Evolutionary conservation across 2,329 filamentous ascomycete species (phyloP).

Genomic region (Colletotrichum orchidophilum): DNA sequence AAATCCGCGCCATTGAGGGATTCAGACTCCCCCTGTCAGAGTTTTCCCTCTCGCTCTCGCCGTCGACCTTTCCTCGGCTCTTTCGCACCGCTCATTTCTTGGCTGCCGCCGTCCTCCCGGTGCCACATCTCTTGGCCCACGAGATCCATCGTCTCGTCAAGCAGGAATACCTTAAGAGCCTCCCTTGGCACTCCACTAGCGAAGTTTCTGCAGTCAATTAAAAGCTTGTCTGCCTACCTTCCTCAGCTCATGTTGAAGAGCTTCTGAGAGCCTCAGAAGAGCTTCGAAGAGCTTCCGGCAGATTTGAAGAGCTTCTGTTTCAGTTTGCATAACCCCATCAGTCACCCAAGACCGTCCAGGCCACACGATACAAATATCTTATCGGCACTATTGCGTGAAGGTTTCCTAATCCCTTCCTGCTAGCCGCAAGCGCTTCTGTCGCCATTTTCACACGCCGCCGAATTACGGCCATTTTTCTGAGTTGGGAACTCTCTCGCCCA

Average conservation of each 20-base stretch:
- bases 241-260: not conserved
- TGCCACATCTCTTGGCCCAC: conserved; percentile 33
- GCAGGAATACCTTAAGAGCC: conserved; percentile 22
- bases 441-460: conserved; percentile 11
- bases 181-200: conserved; percentile 32
- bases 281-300: not conserved
- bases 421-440: conserved; percentile 9
- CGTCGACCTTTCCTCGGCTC: conserved; percentile 26
- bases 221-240: conserved; percentile 14
- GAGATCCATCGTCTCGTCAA: conserved; percentile 31
- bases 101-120: conserved; percentile 29
- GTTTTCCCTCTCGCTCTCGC: conserved; percentile 5
- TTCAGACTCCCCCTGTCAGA: conserved; percentile 21
- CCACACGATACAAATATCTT: not conserved
- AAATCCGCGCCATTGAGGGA: conserved; percentile 13
- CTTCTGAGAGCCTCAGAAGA: conserved; percentile 8
- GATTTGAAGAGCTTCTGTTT: conserved; percentile 20
- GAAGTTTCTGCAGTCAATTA: conserved; percentile 28
- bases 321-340: conserved; percentile 8
- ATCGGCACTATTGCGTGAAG: not conserved
- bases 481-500: conserved; percentile 9
- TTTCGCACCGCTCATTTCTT: conserved; percentile 26
- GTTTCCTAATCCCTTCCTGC: not conserved
- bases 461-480: conserved; percentile 10
- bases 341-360: not conserved